These are phyloP conservation scores for Penicillium olsonii DNA, from an alignment of 2,329 filamentous ascomycete genomes.

Conservation along the genomic window DNA sequence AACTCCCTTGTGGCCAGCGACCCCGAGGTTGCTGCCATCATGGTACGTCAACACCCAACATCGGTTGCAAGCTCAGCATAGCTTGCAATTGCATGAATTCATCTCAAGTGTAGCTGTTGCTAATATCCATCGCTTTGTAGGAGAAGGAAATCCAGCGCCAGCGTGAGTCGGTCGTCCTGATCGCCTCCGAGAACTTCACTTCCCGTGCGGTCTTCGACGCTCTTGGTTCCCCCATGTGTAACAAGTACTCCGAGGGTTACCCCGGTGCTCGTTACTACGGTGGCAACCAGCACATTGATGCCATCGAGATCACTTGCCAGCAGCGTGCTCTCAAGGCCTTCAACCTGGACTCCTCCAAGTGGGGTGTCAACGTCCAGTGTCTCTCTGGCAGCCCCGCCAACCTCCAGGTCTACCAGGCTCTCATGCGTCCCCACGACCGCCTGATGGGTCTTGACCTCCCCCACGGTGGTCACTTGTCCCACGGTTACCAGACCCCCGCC, in stretches of 20 bases:
- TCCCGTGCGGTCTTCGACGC: conserved; percentile 98
- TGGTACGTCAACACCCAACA: conserved; percentile 63
- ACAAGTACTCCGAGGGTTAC: conserved; percentile 99
- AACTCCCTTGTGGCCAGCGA: conserved; percentile 89
- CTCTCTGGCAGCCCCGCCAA: conserved; percentile 93
- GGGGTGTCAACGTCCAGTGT: conserved; percentile 98
- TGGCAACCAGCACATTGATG: conserved; percentile 97
- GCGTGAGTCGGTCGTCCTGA: conserved; percentile 97
- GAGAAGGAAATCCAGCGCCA: conserved; percentile 94
- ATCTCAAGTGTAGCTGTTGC: conserved; percentile 8
- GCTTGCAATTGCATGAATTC: conserved; percentile 3
- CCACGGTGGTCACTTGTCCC: conserved; percentile 92
- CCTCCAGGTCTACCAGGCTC: conserved; percentile 94
- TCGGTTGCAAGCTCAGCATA: neutral
- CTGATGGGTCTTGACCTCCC: conserved; percentile 97
- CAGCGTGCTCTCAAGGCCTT: conserved; percentile 89
- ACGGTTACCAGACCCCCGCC: conserved; percentile 93
- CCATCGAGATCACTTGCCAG: conserved; percentile 94
- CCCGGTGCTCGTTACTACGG: conserved; percentile 98
- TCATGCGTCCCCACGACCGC: conserved; percentile 89
- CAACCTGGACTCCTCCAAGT: conserved; percentile 80
- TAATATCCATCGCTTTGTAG: conserved; percentile 51
- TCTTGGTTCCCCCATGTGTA: conserved; percentile 90
- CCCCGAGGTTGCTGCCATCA: conserved; percentile 92
- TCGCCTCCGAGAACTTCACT: conserved; percentile 98